Evolutionary conservation across 495 filamentous ascomycete species (phyloP).

Genomic region (Daldinia concentrica): DNA sequence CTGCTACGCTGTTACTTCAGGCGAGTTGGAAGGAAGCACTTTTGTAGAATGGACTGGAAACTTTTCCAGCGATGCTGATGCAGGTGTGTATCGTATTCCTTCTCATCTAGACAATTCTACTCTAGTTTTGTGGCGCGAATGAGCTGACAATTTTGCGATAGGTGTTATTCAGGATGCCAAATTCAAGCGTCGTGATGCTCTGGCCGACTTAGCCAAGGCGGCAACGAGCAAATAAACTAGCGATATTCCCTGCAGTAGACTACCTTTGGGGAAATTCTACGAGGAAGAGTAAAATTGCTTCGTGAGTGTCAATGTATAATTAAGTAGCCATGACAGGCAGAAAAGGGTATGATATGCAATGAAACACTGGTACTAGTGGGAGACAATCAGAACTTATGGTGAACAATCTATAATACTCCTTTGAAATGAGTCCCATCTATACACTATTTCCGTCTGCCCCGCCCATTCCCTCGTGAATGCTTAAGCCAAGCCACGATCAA

Average conservation of each 20-base stretch:
- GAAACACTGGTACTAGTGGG: neutral
- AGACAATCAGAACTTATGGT: neutral
- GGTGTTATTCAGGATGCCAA: constrained; percentile 75
- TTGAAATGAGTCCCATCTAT: neutral
- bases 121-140: neutral
- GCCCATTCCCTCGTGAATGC: too few relatives aligned
- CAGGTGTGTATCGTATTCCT: constrained; percentile 57
- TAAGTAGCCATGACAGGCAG: neutral
- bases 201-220: constrained; percentile 68
- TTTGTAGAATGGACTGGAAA: constrained; percentile 71
- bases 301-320: neutral
- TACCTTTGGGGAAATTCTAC: neutral
- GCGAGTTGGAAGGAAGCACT: constrained; percentile 66
- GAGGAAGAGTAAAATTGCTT: neutral
- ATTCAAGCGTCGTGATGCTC: constrained; percentile 75
- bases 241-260: neutral
- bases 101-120: neutral
- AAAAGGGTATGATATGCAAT: neutral
- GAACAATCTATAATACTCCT: neutral
- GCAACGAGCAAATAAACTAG: constrained; percentile 56
- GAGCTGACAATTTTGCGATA: constrained; percentile 43
- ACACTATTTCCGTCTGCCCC: neutral
- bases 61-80: constrained; percentile 74
- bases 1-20: constrained; percentile 67
- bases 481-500: too few relatives aligned